Base-by-base conservation (phyloP, 495 filamentous ascomycete genomes). In the Lasiosphaeria ovina region DNA sequence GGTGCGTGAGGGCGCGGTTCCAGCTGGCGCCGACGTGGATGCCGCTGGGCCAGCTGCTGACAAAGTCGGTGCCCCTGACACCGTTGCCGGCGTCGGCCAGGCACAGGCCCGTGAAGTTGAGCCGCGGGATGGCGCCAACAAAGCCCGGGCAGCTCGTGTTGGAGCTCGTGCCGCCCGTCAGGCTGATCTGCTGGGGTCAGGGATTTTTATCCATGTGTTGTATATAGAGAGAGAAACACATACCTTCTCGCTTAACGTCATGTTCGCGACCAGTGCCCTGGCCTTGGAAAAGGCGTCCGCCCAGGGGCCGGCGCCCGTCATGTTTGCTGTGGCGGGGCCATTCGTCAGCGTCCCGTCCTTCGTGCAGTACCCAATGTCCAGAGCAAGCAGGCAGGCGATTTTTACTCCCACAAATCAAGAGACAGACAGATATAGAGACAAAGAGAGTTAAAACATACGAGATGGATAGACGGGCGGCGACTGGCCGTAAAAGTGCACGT, bases 41-140 rank as follows among this genome's bases (percentile, higher is more conserved):
- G 7, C 83, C 84, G 33, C 76, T 75, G 0, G 83, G 73, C 71
- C 80, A 87, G 31, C 73, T 75, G 59, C 81, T 86, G 34, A 85
- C 86, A 66, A 84, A 83, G 60, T 89, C 85, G 0, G 84, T 83
- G 17, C 62, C 73, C 3, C 85, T 72, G 32, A 88, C 71, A 16
- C 85, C 86, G 61, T 87, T 82, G 0, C 83, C 84, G 3, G 84
- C 85, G 69, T 90, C 86, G 16, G 76, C 73, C 0, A 90, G 75
- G 64, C 86, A 89, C 44, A 89, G 68, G 7, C 87, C 87, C 0
- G 82, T 76, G 60, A 85, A 89, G 1, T 77, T 77, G 17, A 89
- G 71, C 1, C 85, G 77, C 8, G 76, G 72, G n/a, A 88, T 75
- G 7, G 76, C 62, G 0, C 70, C 74, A 47, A 81, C 79, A 17